Evolutionary conservation across 352 stramenopile genomes (phyloP).

Genomic region (Globisporangium lucens): DNA sequence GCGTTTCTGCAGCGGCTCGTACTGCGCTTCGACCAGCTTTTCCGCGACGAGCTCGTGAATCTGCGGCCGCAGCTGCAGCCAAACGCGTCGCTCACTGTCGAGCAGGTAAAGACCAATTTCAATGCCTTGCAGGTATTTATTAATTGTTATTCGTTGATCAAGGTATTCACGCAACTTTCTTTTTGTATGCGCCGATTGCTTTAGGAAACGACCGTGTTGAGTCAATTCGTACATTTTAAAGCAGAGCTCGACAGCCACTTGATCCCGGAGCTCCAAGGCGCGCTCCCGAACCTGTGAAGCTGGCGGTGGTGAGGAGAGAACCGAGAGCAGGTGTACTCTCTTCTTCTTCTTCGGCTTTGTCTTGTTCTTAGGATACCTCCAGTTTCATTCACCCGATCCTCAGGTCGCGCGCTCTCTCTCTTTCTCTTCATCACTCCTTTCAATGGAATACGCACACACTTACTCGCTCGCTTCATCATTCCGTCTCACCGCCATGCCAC

Average conservation of each 20-base stretch:
- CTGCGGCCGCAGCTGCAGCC: conserved; percentile 44
- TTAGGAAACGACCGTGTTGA: conserved; percentile 13
- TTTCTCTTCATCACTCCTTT: neutral
- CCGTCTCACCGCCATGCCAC: neutral
- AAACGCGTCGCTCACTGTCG: conserved; percentile 28
- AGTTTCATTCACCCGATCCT: neutral
- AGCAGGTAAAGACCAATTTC: conserved; percentile 20
- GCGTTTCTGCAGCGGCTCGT: conserved; percentile 58
- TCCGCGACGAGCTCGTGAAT: conserved; percentile 37
- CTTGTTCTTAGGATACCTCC: neutral
- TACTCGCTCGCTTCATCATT: neutral
- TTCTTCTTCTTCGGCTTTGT: neutral
- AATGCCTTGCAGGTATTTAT: neutral
- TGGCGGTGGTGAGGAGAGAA: neutral
- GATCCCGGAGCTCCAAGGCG: conserved; percentile 22
- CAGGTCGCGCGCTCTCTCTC: neutral
- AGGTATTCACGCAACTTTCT: neutral
- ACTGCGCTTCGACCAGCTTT: conserved; percentile 42
- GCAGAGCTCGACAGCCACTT: conserved; percentile 31
- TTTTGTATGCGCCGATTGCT: neutral
- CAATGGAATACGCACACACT: neutral
- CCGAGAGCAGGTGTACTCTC: neutral
- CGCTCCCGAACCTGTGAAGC: conserved; percentile 15
- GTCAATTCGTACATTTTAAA: conserved; percentile 24
- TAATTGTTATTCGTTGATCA: neutral